A percentile compares a stretch with the other conserved stretches of the same genome.
Conservation (phyloP, 768 basidiomycete genomes). For the Trichaptum fuscoviolaceum region DNA sequence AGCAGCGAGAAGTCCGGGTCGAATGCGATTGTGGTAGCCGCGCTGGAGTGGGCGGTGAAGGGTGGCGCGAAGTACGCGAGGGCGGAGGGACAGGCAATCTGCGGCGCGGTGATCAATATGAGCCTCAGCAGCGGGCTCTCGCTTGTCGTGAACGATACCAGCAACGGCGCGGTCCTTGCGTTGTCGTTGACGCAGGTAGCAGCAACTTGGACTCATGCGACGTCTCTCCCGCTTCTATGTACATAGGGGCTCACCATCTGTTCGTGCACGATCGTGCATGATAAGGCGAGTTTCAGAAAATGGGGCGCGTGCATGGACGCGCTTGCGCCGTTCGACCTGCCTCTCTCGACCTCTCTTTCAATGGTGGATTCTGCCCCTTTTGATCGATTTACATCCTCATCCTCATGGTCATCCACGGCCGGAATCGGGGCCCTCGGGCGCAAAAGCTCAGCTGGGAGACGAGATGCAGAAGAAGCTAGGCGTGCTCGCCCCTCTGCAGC, state of each 20-base stretch:
- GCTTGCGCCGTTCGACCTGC: constrained; percentile 80
- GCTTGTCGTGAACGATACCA: background rate
- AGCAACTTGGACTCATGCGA: background rate
- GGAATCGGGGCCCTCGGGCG: too few species aligned
- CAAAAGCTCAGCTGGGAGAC: too few species aligned
- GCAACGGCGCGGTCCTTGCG: background rate
- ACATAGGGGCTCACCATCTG: constrained; percentile 68
- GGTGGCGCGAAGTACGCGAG: background rate
- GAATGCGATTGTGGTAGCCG: background rate
- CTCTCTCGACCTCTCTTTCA: too few species aligned
- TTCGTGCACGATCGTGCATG: constrained; percentile 77
- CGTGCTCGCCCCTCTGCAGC: too few species aligned
- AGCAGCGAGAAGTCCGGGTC: background rate
- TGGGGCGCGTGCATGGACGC: constrained; percentile 86
- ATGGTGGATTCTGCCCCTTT: too few species aligned
- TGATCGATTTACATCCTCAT: too few species aligned
- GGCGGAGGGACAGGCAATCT: too few species aligned
- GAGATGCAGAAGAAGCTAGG: too few species aligned
- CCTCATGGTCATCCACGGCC: too few species aligned
- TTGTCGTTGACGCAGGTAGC: background rate
- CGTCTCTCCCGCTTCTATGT: background rate
- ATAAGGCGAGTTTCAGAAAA: constrained; percentile 91
- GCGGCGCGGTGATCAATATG: constrained; percentile 9
- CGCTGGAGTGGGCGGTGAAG: constrained; percentile 1
- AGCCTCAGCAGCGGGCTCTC: constrained; percentile 4